These are phyloP conservation scores for Fusarium lyarnte DNA, from an alignment of 2,329 filamentous ascomycete species.

Conservation along the genomic window DNA sequence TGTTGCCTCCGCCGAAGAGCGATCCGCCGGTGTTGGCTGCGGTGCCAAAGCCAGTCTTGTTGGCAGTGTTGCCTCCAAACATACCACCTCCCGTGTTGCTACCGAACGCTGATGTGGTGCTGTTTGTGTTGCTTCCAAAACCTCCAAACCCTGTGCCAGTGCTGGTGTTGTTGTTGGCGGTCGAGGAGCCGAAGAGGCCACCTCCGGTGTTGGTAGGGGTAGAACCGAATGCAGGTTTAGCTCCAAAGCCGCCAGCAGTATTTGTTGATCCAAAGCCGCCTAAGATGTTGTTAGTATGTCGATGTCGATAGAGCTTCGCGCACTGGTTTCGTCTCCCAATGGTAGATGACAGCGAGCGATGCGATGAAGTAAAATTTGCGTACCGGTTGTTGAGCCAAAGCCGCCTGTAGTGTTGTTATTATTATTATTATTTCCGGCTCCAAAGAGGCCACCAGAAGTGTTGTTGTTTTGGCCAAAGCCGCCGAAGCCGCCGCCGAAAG, in stretches of 20 bases:
- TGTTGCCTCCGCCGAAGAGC: constrained; percentile 57
- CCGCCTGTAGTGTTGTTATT: constrained; percentile 47
- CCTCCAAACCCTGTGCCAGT: constrained; percentile 53
- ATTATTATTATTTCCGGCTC: constrained; percentile 46
- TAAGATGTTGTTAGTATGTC: constrained; percentile 39
- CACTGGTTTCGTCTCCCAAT: constrained; percentile 21
- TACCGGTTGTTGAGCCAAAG: constrained; percentile 51
- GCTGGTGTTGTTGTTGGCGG: constrained; percentile 51
- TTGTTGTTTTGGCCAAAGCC: constrained; percentile 65
- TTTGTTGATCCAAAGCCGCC: constrained; percentile 50
- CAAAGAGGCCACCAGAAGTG: constrained; percentile 56
- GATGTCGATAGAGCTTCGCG: constrained; percentile 4
- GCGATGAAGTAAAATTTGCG: constrained; percentile 31
- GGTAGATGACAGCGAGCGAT: constrained; percentile 31
- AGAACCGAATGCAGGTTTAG: constrained; percentile 64
- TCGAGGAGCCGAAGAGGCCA: constrained; percentile 57
- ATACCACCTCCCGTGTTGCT: constrained; percentile 56
- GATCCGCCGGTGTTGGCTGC: constrained; percentile 52
- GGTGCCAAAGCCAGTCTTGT: constrained; percentile 62
- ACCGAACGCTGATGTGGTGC: constrained; percentile 53
- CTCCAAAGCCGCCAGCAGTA: constrained; percentile 51
- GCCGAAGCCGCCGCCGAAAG: constrained; percentile 59
- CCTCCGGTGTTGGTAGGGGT: constrained; percentile 52
- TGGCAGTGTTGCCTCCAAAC: constrained; percentile 60
- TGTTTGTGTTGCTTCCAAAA: constrained; percentile 50